phyloP scores from a whole-genome alignment of 2,329 filamentous ascomycete genomes.

The Paecilomyces fulvus region DNA sequence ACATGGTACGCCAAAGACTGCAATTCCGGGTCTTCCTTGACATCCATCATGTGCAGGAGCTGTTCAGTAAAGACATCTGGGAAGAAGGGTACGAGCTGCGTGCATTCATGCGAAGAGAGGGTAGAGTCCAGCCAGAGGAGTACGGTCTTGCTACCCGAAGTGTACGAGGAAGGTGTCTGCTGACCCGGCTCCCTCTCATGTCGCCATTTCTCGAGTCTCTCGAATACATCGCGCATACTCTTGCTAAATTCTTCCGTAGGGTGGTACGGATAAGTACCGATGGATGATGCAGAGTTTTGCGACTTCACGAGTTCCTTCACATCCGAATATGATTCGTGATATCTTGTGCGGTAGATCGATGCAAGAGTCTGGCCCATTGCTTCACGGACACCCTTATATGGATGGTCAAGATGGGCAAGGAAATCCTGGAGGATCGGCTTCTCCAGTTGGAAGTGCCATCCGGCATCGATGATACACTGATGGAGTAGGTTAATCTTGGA shows the following conservation, averaged over 20 bases:
- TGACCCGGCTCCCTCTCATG: slow-evolving; percentile 75
- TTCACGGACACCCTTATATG: slow-evolving; percentile 94
- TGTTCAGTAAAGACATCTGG: slow-evolving; percentile 82
- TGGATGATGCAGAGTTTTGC: slow-evolving; percentile 71
- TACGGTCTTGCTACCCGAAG: slow-evolving; percentile 91
- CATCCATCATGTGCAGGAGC: slow-evolving; percentile 98
- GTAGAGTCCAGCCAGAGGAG: slow-evolving; percentile 90
- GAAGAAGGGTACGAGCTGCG: slow-evolving; percentile 83
- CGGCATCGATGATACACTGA: slow-evolving; percentile 75
- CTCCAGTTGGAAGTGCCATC: slow-evolving; percentile 93
- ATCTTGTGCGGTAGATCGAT: slow-evolving; percentile 80
- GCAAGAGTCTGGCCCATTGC: slow-evolving; percentile 85
- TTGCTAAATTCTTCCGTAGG: slow-evolving; percentile 64
- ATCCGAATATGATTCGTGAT: slow-evolving; percentile 86
- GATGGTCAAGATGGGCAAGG: slow-evolving; percentile 84
- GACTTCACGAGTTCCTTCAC: slow-evolving; percentile 65
- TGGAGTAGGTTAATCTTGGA: slow-evolving; percentile 90
- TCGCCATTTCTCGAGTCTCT: slow-evolving; percentile 77
- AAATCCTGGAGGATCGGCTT: slow-evolving; percentile 85
- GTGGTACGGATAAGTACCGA: slow-evolving; percentile 76
- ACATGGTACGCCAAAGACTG: slow-evolving; percentile 94
- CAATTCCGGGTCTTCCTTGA: slow-evolving; percentile 94
- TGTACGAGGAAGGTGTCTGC: slow-evolving; percentile 89
- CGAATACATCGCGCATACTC: slow-evolving; percentile 68
- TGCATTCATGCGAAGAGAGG: slow-evolving; percentile 86